Conservation (phyloP, 306 rosid species). For the Chamaecrista fasciculata region DNA sequence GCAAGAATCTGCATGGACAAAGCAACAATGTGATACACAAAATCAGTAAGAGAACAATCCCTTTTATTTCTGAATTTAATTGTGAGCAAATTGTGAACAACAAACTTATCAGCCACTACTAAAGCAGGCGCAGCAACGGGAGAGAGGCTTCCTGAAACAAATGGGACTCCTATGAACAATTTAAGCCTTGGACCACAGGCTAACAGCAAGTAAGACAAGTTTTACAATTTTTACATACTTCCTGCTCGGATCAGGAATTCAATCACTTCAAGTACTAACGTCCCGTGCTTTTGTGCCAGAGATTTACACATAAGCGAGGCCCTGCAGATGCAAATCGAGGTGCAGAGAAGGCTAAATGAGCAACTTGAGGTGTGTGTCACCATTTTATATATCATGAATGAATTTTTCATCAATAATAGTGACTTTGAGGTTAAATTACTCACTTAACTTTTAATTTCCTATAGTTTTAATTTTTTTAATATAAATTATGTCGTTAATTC, state of each 20-base stretch:
- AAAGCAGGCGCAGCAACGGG: slow-evolving; percentile 40
- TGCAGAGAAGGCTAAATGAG: slow-evolving; percentile 83
- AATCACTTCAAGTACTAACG: slow-evolving; percentile 15
- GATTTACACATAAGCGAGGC: slow-evolving; percentile 70
- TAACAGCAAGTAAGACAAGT: slow-evolving; percentile 56
- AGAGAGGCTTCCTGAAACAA: slow-evolving; percentile 55
- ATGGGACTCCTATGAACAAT: slow-evolving; percentile 53
- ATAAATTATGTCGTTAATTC: too few species aligned
- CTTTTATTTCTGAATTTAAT: background rate
- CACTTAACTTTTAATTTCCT: too few species aligned
- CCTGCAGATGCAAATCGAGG: slow-evolving; percentile 87
- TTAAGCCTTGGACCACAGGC: slow-evolving; percentile 54
- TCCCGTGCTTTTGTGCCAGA: slow-evolving; percentile 39
- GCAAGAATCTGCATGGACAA: slow-evolving; percentile 80
- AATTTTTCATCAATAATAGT: background rate
- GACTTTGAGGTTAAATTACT: background rate
- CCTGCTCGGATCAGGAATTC: slow-evolving; percentile 1
- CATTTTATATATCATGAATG: slow-evolving; percentile 6
- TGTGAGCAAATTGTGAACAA: background rate
- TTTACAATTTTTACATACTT: background rate
- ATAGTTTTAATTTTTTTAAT: too few species aligned
- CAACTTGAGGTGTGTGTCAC: slow-evolving; percentile 72
- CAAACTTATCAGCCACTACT: slow-evolving; percentile 15
- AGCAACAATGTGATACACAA: slow-evolving; percentile 47
- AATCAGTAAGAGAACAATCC: slow-evolving; percentile 49